These are phyloP conservation scores for Lentithecium fluviatile DNA, from an alignment of 495 filamentous ascomycete species.

Conservation along the genomic window DNA sequence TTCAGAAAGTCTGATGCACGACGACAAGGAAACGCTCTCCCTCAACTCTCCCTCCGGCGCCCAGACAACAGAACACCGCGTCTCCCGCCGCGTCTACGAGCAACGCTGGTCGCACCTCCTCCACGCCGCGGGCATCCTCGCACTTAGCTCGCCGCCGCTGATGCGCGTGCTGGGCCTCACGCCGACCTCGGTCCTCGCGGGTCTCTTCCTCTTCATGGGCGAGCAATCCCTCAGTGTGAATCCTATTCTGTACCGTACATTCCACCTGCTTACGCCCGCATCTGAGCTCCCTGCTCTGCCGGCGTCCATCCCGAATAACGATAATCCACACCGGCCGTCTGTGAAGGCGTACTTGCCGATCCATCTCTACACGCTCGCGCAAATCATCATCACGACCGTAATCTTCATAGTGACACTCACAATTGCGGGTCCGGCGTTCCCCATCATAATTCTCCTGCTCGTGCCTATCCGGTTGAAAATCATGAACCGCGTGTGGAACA, in stretches of 20 bases:
- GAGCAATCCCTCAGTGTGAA: slow-evolving; percentile 69
- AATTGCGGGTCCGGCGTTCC: slow-evolving; percentile 63
- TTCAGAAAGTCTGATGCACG: slow-evolving; percentile 64
- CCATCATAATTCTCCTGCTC: slow-evolving; percentile 64
- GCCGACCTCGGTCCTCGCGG: slow-evolving; percentile 66
- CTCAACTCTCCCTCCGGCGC: slow-evolving; percentile 36
- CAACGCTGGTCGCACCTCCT: slow-evolving; percentile 68
- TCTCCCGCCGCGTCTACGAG: slow-evolving; percentile 59
- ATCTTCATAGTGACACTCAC: slow-evolving; percentile 68
- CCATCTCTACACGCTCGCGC: slow-evolving; percentile 62
- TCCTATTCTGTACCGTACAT: slow-evolving; percentile 64
- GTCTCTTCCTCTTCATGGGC: slow-evolving; percentile 72
- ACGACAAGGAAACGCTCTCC: slow-evolving; percentile 47
- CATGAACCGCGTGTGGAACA: slow-evolving; percentile 64
- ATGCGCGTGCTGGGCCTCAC: slow-evolving; percentile 69
- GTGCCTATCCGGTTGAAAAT: slow-evolving; percentile 61
- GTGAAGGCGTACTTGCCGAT: slow-evolving; percentile 50
- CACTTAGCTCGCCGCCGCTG: slow-evolving; percentile 64
- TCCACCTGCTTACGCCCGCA: slow-evolving; percentile 62
- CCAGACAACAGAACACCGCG: slow-evolving; percentile 46
- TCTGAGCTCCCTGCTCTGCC: slow-evolving; percentile 55
- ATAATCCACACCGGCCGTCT: background rate
- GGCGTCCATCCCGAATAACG: background rate
- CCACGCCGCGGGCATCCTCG: slow-evolving; percentile 60
- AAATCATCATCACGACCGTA: slow-evolving; percentile 59